Conservation (phyloP, 2,329 filamentous ascomycete species). For the Neonectria sp. region DNA sequence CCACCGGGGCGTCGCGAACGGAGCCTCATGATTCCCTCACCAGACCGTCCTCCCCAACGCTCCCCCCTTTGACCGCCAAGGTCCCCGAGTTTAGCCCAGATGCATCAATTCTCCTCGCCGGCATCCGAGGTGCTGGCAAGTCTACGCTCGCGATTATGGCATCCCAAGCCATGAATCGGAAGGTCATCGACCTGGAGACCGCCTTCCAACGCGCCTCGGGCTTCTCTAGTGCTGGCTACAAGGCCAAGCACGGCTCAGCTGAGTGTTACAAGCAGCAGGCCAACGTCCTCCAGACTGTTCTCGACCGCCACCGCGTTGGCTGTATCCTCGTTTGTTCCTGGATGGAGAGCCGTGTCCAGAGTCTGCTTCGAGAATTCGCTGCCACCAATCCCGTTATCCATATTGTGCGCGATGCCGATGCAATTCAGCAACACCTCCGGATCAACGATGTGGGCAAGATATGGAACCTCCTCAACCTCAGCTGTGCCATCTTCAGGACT, state of each 20-base stretch:
- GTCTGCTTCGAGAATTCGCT: conserved; percentile 73
- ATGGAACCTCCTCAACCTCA: conserved; percentile 70
- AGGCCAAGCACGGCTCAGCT: conserved; percentile 72
- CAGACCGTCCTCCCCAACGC: conserved; percentile 45
- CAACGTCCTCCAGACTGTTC: conserved; percentile 71
- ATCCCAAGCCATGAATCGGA: conserved; percentile 77
- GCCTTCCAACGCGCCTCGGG: conserved; percentile 77
- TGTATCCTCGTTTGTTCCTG: conserved; percentile 82
- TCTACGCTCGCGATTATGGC: conserved; percentile 83
- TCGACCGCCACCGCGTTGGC: conserved; percentile 71
- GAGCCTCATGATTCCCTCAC: conserved; percentile 44
- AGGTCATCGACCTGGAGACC: conserved; percentile 78
- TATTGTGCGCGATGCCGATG: conserved; percentile 74
- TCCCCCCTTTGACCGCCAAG: conserved; percentile 47
- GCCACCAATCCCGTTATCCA: conserved; percentile 80
- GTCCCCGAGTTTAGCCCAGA: conserved; percentile 66
- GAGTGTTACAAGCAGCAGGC: conserved; percentile 77
- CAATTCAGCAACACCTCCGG: conserved; percentile 75
- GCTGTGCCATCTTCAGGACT: conserved; percentile 71
- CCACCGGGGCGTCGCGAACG: conserved; percentile 27
- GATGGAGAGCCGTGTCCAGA: conserved; percentile 75
- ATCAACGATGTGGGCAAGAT: conserved; percentile 70
- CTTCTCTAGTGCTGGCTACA: conserved; percentile 73
- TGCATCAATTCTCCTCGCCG: conserved; percentile 81
- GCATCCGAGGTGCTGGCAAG: conserved; percentile 82